phyloP scores from a whole-genome alignment of 2,329 filamentous ascomycete genomes.

The Elsinoe batatas region DNA sequence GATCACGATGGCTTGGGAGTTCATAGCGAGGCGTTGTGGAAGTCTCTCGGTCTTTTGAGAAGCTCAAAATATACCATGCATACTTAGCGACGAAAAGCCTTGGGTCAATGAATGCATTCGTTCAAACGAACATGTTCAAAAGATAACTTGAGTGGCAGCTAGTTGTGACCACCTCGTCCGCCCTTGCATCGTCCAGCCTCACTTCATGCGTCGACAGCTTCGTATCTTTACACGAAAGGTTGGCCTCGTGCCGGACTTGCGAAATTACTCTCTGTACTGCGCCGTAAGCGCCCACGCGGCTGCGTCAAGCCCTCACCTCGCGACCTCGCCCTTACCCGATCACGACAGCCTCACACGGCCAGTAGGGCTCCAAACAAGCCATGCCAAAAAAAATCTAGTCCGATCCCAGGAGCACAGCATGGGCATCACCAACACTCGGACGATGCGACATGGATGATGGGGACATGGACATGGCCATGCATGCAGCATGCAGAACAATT shows the following conservation, averaged over 20 bases:
- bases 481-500: no score
- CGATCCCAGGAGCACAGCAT: no score
- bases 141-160: no score
- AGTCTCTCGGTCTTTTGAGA: not conserved
- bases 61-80: not conserved
- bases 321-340: no score
- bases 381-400: no score
- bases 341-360: no score
- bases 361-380: no score
- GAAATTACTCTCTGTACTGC: not conserved
- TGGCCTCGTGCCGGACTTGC: not conserved
- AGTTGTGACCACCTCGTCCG: not conserved
- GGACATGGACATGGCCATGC: no score
- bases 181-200: not conserved
- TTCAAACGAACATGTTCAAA: no score
- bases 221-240: no score
- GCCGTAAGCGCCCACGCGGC: not conserved
- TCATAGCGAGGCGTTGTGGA: slow-evolving; percentile 3
- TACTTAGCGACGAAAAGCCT: not conserved
- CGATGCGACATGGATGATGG: no score
- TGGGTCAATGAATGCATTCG: not conserved
- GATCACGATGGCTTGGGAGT: not conserved
- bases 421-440: no score
- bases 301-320: not conserved
- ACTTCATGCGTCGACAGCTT: not conserved